Percentiles rank a stretch among this genome's conserved stretches.
Conservation (phyloP, 1,284 basidiomycete genomes). For the Leucoagaricus sp. region DNA sequence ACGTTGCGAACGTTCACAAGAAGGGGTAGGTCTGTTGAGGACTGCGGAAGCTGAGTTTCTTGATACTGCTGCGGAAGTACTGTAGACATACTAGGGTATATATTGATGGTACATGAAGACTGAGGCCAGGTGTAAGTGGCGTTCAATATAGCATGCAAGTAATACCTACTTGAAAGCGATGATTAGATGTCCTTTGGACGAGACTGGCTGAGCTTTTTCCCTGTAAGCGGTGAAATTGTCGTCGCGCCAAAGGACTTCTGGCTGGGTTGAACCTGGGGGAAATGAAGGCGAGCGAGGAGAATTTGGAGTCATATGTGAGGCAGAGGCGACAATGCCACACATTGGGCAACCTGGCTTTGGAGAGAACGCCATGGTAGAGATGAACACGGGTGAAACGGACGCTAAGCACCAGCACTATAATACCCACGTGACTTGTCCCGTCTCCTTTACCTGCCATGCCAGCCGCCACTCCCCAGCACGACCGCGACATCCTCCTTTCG, state of each 20-base stretch:
- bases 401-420: background rate
- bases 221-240: constrained; percentile 74
- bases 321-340: constrained; percentile 69
- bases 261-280: constrained; percentile 44
- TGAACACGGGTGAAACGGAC: constrained; percentile 19
- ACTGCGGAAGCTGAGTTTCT: constrained; percentile 38
- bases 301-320: constrained; percentile 42
- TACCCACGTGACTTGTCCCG: constrained; percentile 8
- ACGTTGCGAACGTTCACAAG: constrained; percentile 63
- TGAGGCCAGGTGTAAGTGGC: constrained; percentile 29
- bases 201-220: constrained; percentile 67
- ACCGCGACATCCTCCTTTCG: constrained; percentile 26
- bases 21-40: constrained; percentile 71
- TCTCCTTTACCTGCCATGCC: constrained; percentile 17
- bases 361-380: constrained; percentile 37
- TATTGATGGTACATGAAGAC: constrained; percentile 74
- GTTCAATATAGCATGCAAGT: constrained; percentile 12
- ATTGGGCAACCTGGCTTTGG: constrained; percentile 71
- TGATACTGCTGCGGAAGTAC: constrained; percentile 5
- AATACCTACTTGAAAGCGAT: constrained; percentile 70
- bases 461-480: background rate
- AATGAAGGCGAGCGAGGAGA: constrained; percentile 48
- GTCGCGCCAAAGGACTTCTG: constrained; percentile 70
- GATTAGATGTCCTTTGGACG: constrained; percentile 67
- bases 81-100: constrained; percentile 60